A percentile compares a stretch with the other conserved stretches of the same genome.
phyloP scores from a whole-genome alignment of 2,329 filamentous ascomycete species.

The Ceratocystis cacaofunesta region DNA sequence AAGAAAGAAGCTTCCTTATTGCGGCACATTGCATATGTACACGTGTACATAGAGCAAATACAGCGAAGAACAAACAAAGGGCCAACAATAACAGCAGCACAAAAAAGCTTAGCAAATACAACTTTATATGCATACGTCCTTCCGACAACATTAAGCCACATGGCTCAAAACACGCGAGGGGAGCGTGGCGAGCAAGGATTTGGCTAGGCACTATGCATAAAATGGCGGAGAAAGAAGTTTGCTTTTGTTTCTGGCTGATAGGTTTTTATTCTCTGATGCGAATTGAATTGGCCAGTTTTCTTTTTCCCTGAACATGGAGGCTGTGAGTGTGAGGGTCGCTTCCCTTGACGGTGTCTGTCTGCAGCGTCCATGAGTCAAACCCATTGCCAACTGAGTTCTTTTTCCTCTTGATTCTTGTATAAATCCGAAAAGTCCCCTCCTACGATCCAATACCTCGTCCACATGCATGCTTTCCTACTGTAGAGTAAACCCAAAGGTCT shows the following conservation, averaged over 20 bases:
- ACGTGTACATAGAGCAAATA: background rate
- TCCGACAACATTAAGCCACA: slow-evolving; percentile 1
- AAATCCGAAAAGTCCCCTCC: too few species aligned
- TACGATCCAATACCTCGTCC: too few species aligned
- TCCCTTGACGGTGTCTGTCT: too few species aligned
- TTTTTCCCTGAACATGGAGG: too few species aligned
- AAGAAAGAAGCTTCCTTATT: background rate
- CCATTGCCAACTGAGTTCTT: too few species aligned
- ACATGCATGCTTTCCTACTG: too few species aligned
- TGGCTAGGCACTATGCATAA: background rate
- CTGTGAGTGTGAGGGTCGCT: too few species aligned
- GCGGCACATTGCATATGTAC: slow-evolving; percentile 3
- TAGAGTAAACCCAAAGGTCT: background rate
- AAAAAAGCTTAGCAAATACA: slow-evolving; percentile 1
- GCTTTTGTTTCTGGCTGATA: background rate
- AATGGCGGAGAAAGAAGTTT: background rate
- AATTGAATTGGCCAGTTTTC: too few species aligned
- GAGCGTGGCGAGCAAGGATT: background rate
- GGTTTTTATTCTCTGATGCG: too few species aligned
- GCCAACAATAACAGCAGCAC: background rate
- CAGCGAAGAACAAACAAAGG: background rate
- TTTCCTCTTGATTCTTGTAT: too few species aligned
- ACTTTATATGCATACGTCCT: slow-evolving; percentile 5
- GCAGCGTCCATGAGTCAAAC: too few species aligned
- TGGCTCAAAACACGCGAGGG: slow-evolving; percentile 1